Conservation (phyloP, 2,329 filamentous ascomycete species). For the Cryphonectria nitschkei region DNA sequence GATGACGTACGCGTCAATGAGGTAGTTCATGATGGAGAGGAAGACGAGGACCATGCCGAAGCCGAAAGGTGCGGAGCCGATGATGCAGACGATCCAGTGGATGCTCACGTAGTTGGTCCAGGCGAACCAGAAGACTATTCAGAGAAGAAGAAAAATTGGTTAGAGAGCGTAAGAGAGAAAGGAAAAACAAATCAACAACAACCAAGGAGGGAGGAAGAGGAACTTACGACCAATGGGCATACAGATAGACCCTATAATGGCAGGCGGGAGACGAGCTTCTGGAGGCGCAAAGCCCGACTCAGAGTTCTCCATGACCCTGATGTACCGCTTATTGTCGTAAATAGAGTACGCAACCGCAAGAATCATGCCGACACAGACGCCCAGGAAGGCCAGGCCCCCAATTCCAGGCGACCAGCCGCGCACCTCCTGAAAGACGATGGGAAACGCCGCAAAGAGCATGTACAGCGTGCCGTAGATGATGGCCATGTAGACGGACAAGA, state of each 20-base stretch:
- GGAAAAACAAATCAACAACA: no score
- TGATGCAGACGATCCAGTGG: constrained; percentile 43
- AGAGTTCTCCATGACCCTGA: constrained; percentile 44
- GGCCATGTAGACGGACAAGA: constrained; percentile 67
- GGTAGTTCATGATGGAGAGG: constrained; percentile 67
- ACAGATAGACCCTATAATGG: constrained; percentile 59
- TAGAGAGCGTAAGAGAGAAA: background rate
- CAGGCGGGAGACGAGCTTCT: constrained; percentile 64
- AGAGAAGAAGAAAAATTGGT: background rate
- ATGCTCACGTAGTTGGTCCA: constrained; percentile 32
- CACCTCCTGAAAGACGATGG: constrained; percentile 63
- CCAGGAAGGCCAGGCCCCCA: constrained; percentile 65
- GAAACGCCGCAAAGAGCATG: constrained; percentile 58
- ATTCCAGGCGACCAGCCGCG: constrained; percentile 63
- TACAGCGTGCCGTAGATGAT: constrained; percentile 60
- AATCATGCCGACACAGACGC: constrained; percentile 66
- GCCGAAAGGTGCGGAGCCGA: constrained; percentile 44
- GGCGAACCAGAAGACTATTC: constrained; percentile 27
- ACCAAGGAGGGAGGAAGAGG: no score
- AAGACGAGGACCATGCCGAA: constrained; percentile 64
- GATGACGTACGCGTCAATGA: constrained; percentile 73
- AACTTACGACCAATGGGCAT: constrained; percentile 22
- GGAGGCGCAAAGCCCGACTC: constrained; percentile 60
- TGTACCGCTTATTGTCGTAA: constrained; percentile 58
- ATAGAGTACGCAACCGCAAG: constrained; percentile 57